phyloP scores from a whole-genome alignment of 345 rosid species.

The Diplotaxis tenuifolia region DNA sequence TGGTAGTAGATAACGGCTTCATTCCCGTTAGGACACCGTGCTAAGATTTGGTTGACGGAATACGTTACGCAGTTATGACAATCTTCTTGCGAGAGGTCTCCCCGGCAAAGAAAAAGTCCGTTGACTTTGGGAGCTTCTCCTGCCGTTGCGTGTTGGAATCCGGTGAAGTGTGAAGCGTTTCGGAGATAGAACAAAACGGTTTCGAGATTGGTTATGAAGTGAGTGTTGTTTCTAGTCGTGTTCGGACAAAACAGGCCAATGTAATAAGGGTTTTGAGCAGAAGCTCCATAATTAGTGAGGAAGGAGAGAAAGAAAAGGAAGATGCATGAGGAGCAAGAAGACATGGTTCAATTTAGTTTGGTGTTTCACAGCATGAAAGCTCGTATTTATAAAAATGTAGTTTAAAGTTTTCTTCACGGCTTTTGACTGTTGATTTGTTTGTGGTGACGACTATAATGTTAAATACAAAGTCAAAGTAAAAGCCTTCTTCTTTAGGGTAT shows the following conservation, averaged over 20 bases:
- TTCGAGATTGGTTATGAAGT: slow-evolving; percentile 33
- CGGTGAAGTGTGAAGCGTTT: slow-evolving; percentile 15
- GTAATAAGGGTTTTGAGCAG: neutral
- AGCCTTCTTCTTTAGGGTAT: too few species aligned
- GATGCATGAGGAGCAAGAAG: neutral
- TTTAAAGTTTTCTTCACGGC: neutral
- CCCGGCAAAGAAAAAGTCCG: slow-evolving; percentile 27
- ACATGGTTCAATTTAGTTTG: neutral
- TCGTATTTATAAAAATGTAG: neutral
- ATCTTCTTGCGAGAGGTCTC: too few species aligned
- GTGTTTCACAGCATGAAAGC: neutral
- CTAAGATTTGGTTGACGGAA: too few species aligned
- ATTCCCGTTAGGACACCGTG: too few species aligned
- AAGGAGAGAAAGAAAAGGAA: neutral
- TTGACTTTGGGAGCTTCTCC: slow-evolving; percentile 34
- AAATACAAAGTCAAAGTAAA: too few species aligned
- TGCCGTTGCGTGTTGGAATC: slow-evolving; percentile 42
- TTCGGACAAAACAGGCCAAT: neutral
- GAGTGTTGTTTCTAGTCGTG: slow-evolving; percentile 39
- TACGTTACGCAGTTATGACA: too few species aligned
- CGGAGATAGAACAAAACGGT: slow-evolving; percentile 34
- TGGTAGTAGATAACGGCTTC: too few species aligned
- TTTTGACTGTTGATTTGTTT: neutral
- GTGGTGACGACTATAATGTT: neutral
- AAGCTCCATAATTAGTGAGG: neutral